Evolutionary conservation across 2,329 filamentous ascomycete genomes (phyloP).

Genomic region (Aureobasidium sp.): DNA sequence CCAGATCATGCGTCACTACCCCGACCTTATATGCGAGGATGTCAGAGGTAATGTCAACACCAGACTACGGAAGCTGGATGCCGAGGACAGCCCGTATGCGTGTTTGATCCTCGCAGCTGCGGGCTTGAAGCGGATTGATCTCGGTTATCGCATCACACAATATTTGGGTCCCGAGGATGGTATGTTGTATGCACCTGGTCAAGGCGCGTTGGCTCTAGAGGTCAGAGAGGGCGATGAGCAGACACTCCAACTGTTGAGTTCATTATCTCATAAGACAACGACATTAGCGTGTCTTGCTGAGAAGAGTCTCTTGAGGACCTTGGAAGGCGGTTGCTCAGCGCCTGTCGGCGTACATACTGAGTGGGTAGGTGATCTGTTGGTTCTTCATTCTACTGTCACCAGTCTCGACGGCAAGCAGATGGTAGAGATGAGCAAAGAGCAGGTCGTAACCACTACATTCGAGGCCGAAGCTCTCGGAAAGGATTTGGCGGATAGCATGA

Average conservation of each 20-base stretch:
- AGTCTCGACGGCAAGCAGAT: conserved; percentile 66
- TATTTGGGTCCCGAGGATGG: conserved; percentile 62
- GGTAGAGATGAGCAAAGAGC: conserved; percentile 53
- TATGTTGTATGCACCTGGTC: conserved; percentile 80
- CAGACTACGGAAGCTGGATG: conserved; percentile 71
- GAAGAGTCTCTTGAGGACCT: conserved; percentile 68
- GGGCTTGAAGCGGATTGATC: conserved; percentile 64
- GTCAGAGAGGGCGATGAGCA: conserved; percentile 59
- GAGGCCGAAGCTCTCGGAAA: conserved; percentile 67
- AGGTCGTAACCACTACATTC: conserved; percentile 46
- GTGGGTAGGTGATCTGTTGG: conserved; percentile 48
- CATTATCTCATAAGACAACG: conserved; percentile 54
- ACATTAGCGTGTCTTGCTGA: conserved; percentile 66
- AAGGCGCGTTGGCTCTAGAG: conserved; percentile 80
- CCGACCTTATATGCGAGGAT: conserved; percentile 65
- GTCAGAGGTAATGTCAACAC: conserved; percentile 84
- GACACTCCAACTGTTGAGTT: conserved; percentile 50
- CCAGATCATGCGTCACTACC: conserved; percentile 67
- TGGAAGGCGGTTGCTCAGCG: conserved; percentile 89
- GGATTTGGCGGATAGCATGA: conserved; percentile 59
- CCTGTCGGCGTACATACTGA: conserved; percentile 70
- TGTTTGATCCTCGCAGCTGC: conserved; percentile 81
- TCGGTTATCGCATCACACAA: conserved; percentile 63
- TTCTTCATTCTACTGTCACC: conserved; percentile 66
- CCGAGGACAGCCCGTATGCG: conserved; percentile 59